Conservation (phyloP, 768 basidiomycete species). For the Erythrobasidium yunnanense region DNA sequence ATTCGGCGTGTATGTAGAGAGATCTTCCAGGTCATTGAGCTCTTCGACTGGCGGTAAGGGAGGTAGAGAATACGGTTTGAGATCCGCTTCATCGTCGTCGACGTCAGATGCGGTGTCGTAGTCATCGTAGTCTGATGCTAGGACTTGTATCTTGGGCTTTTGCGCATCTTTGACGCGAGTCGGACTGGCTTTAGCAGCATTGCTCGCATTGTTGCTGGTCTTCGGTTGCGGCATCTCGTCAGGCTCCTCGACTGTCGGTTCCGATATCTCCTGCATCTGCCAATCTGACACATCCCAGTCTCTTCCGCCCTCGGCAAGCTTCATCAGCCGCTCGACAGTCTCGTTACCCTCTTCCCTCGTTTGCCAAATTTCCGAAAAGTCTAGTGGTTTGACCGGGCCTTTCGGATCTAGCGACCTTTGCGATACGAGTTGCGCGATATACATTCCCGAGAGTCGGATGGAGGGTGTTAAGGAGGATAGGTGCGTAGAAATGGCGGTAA, state of each 20-base stretch:
- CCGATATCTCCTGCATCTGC: too few relatives aligned
- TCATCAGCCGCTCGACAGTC: too few relatives aligned
- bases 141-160: neutral
- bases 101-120: slow-evolving; percentile 48
- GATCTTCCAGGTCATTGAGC: slow-evolving; percentile 65
- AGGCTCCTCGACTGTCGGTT: too few relatives aligned
- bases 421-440: slow-evolving; percentile 62
- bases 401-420: slow-evolving; percentile 43
- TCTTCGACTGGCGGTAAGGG: slow-evolving; percentile 39
- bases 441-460: slow-evolving; percentile 81
- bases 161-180: neutral
- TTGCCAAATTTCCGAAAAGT: slow-evolving; percentile 58
- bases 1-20: slow-evolving; percentile 50
- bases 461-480: slow-evolving; percentile 64
- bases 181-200: neutral
- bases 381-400: slow-evolving; percentile 51
- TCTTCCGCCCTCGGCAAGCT: too few relatives aligned
- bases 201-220: slow-evolving; percentile 49
- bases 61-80: slow-evolving; percentile 32
- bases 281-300: too few relatives aligned
- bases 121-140: slow-evolving; percentile 7
- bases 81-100: slow-evolving; percentile 34
- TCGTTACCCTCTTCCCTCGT: too few relatives aligned
- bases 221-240: too few relatives aligned
- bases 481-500: slow-evolving; percentile 61